Evolutionary conservation across 108 stramenopile species (phyloP), one percentile per base, ranked within the genome.

Genomic region (Fragilariopsis cylindrus): DNA sequence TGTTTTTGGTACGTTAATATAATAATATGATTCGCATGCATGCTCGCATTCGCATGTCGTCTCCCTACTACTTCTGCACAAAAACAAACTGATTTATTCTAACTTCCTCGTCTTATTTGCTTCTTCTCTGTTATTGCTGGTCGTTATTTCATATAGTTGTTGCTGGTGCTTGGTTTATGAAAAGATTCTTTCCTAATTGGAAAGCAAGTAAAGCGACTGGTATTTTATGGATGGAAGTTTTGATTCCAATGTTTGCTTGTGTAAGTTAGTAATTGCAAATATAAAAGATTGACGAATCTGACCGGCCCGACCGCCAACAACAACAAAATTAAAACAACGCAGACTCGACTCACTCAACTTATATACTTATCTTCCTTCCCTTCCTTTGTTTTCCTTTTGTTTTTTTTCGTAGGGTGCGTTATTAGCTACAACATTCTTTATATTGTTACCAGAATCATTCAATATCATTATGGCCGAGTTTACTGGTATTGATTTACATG

Each of bases 401-500:
- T 60, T 60, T 30, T 21, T 60, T 30, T 21, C 58, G 9, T 11
- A 60, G 58, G 90, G 92, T 44, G 86, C 93, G 0, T 41, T 91
- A 54, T 57, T 90, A 43, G 88, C 86, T 9, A 87, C 87, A n/a
- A 70, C 88, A 7, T 81, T 88, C 42, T 90, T 91, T 71, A 46
- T 91, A 40, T 41, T 90, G 30, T 60, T 91, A 16, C 86, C 89
- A 18, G 93, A 93, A 63, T 62, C 84, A 4, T 43, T 85, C 42
- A 46, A 81, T 18, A 65, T 91, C 21, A 80, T 71, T 62, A 64
- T 63, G 15, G 5, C 30, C 46, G 64, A 69, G 4, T 50, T 47
- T 19, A 70, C 15, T 3, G 75, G 39, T 44, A 66, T 68, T 40
- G 72, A 46, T 30, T 12, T 16, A 11, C 79, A 78, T 44, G 80